Base-by-base conservation (phyloP, 2,329 filamentous ascomycete species). In the Ophiosphaerella narmari region DNA sequence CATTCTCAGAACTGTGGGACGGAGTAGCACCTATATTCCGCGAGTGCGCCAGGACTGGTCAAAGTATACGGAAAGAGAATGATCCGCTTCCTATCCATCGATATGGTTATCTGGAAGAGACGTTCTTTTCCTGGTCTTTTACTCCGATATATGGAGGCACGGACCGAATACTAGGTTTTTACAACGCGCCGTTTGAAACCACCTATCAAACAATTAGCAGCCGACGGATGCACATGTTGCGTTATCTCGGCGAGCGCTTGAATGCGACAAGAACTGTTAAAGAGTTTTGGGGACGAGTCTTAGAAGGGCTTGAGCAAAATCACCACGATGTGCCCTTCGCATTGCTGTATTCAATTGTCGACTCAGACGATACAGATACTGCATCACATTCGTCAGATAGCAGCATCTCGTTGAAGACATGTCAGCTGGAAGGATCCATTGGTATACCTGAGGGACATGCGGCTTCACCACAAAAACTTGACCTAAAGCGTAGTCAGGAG, bases 251-350 rank as follows among this genome's bases (percentile, higher is more conserved):
- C 2, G 75, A 75, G 35, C 62, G 62, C 58, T 35, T 73, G 59
- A 58, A 70, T 11, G 54, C 61, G 26, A 63, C 60, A 32, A 60
- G 60, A 41, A 66, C 62, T 1, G 62, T 63, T 8, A 67, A 66
- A 36, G 60, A 75, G 2, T 75, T 82, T 34, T 83, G 80, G 77
- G 70, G 71, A 43, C 77, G 74, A 62, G 76, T 81, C 24, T 56
- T 82, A 9, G 77, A 81, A 35, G 78, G 78, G 1, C 55, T 81
- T 9, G 74, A 77, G 50, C 72, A 75, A 13, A 70, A 70, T 35
- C 52, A 59, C 11, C 60, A 65, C 24, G 69, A 71, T 24, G 48
- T 71, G 6, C 66, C 67, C 2, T 72, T 72, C 43, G 65, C 68
- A 9, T 46, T 72, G 1, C 43, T 72, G 7, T 72, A 72, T 34